phyloP scores from a whole-genome alignment of 179 eudicot genomes.

The Amaranthus tricolor region DNA sequence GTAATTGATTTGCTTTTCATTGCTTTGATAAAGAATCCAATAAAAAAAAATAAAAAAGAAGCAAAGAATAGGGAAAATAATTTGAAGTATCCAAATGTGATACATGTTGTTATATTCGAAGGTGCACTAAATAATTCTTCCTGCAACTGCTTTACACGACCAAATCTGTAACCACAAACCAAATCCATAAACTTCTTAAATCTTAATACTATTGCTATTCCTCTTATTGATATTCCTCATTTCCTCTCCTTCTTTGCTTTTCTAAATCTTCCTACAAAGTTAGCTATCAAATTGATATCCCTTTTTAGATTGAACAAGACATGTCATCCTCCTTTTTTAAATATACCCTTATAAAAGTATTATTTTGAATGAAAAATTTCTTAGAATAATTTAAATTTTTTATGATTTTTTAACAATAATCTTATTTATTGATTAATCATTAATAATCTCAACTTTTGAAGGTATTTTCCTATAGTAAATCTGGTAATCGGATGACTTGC shows the following conservation, averaged over 20 bases:
- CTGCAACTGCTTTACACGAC: conserved; percentile 51
- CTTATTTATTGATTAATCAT: no score
- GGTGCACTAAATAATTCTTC: conserved; percentile 43
- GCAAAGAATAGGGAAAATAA: neutral
- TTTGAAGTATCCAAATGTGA: neutral
- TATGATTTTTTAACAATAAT: no score
- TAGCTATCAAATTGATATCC: conserved; percentile 33
- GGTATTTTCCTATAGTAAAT: no score
- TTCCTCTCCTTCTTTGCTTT: conserved; percentile 14
- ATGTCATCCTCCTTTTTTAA: conserved; percentile 22
- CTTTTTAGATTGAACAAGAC: conserved; percentile 45
- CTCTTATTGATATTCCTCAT: neutral
- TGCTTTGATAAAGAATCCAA: conserved; percentile 22
- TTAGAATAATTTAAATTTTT: no score
- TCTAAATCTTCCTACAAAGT: conserved; percentile 31
- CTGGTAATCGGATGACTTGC: no score
- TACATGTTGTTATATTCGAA: conserved; percentile 41
- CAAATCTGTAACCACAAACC: conserved; percentile 29
- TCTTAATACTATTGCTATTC: conserved; percentile 1
- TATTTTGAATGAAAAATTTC: no score
- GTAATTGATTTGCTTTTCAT: neutral
- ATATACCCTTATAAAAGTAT: no score
- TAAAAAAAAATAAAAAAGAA: neutral
- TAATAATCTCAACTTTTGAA: no score
- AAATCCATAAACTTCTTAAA: neutral